phyloP scores from a whole-genome alignment of 108 stramenopile genomes.

The Stephanodiscus minutulus region DNA sequence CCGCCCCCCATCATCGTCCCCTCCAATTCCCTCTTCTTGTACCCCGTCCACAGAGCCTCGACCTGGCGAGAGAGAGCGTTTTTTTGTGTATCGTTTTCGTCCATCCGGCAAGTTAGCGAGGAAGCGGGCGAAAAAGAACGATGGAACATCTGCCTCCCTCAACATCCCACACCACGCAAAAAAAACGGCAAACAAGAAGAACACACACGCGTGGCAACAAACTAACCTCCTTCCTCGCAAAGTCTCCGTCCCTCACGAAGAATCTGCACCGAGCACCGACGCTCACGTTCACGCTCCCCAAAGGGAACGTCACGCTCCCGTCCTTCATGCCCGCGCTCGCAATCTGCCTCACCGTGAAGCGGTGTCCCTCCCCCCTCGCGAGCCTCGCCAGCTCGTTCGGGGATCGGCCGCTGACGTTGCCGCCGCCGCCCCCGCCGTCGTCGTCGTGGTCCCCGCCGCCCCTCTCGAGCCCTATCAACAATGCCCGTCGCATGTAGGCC shows the following conservation, averaged over 20 bases:
- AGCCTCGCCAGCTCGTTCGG: constrained; percentile 69
- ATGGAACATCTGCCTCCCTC: too few species aligned
- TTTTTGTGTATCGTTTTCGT: neutral
- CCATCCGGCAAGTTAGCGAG: too few species aligned
- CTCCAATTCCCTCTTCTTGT: constrained; percentile 68
- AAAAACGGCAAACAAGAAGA: neutral
- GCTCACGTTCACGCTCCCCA: constrained; percentile 77
- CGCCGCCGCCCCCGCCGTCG: constrained; percentile 46
- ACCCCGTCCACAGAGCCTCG: constrained; percentile 84
- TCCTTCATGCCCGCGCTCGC: constrained; percentile 88
- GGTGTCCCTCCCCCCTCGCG: constrained; percentile 75
- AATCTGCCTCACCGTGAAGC: constrained; percentile 77
- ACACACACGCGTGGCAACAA: neutral
- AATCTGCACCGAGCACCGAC: constrained; percentile 78
- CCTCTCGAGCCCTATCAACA: constrained; percentile 75
- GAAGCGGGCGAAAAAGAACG: too few species aligned
- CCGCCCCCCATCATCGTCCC: constrained; percentile 34
- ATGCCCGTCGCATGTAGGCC: constrained; percentile 77
- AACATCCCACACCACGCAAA: neutral
- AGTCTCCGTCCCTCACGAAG: constrained; percentile 81
- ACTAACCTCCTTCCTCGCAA: constrained; percentile 78
- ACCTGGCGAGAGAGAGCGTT: constrained; percentile 25
- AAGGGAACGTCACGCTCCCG: constrained; percentile 77
- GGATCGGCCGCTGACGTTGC: constrained; percentile 33
- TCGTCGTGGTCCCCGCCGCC: too few species aligned